These are phyloP conservation scores for Globisporangium cylindrosporum DNA, from an alignment of 352 stramenopile species.

Conservation along the genomic window DNA sequence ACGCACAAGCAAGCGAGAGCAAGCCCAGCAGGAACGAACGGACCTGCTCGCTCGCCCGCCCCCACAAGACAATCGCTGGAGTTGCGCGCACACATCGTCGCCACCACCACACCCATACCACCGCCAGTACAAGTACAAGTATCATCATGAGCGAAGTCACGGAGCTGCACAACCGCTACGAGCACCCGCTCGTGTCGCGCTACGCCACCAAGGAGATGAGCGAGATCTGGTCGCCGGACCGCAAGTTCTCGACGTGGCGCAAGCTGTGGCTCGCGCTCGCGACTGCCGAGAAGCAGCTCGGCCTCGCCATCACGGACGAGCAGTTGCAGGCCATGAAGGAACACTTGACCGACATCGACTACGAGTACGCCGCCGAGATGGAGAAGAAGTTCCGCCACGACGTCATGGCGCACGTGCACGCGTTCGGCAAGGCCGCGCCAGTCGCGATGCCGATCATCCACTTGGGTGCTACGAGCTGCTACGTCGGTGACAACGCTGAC, in stretches of 20 bases:
- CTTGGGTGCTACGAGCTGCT: conserved; percentile 97
- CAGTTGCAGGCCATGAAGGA: conserved; percentile 96
- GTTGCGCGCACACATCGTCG: background rate
- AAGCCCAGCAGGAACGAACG: conserved; percentile 4
- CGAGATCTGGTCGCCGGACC: conserved; percentile 97
- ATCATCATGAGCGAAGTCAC: conserved; percentile 35
- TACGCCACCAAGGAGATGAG: conserved; percentile 99
- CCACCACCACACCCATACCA: background rate
- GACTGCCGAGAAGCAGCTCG: conserved; percentile 96
- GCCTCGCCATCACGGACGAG: conserved; percentile 96
- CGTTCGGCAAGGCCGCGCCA: conserved; percentile 96
- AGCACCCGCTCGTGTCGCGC: conserved; percentile 88
- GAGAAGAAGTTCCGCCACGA: conserved; percentile 99
- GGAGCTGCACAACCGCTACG: conserved; percentile 71
- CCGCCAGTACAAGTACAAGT: background rate
- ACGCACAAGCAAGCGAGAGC: background rate
- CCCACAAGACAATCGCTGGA: conserved; percentile 10
- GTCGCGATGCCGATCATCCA: conserved; percentile 99
- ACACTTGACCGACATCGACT: conserved; percentile 97
- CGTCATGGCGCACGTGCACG: conserved; percentile 99
- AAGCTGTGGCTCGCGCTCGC: conserved; percentile 98
- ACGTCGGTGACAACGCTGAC: conserved; percentile 99
- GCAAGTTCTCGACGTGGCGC: conserved; percentile 99
- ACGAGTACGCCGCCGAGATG: conserved; percentile 96
- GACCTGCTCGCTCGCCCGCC: conserved; percentile 3